phyloP scores from a whole-genome alignment of 768 basidiomycete genomes.

The Boletellus sp. region DNA sequence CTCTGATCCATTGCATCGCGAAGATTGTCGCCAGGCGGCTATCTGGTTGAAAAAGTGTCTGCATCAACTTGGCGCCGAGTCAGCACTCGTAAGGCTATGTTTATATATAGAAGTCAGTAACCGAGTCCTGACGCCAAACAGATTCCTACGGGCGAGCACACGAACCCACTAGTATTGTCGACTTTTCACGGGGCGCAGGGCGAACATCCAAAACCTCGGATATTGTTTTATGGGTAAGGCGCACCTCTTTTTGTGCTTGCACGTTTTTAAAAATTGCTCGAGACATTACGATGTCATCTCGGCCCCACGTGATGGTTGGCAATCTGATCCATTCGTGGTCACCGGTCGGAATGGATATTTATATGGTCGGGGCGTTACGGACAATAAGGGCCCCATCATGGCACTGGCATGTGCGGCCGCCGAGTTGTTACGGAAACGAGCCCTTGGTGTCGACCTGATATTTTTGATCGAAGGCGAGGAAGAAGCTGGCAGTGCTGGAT shows the following conservation, averaged over 20 bases:
- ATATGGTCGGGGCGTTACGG: conserved; percentile 88
- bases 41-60: conserved; percentile 90
- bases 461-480: conserved; percentile 96
- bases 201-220: conserved; percentile 57
- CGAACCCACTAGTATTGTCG: conserved; percentile 86
- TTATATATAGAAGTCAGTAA: neutral
- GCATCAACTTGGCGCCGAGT: conserved; percentile 80
- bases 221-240: conserved; percentile 85
- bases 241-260: neutral
- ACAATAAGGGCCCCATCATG: conserved; percentile 94
- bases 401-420: conserved; percentile 89
- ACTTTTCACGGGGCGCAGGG: conserved; percentile 74
- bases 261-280: neutral
- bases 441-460: conserved; percentile 82
- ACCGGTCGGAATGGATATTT: conserved; percentile 84
- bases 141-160: conserved; percentile 73
- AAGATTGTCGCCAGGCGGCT: conserved; percentile 92
- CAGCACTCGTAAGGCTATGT: conserved; percentile 54
- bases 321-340: conserved; percentile 78
- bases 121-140: conserved; percentile 26
- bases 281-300: conserved; percentile 98
- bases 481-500: conserved; percentile 89
- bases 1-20: conserved; percentile 57
- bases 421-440: conserved; percentile 64
- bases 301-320: conserved; percentile 72